A percentile compares a stretch with the other conserved stretches of the same genome.
Evolutionary conservation across 257 asterid species (phyloP).

Genomic region (Gynochthodes officinalis): DNA sequence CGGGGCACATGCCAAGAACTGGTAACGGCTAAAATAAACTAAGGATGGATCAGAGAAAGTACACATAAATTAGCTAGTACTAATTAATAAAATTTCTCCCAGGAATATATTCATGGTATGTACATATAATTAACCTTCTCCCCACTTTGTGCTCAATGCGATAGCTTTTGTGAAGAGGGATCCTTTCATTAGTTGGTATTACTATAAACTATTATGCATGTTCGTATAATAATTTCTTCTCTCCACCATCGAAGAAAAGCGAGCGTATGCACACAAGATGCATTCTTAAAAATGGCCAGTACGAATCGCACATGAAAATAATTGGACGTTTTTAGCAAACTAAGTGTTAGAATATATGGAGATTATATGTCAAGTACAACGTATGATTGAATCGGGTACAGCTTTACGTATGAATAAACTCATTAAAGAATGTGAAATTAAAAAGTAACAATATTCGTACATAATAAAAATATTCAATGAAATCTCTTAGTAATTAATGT

Average conservation of each 20-base stretch:
- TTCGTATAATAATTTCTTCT: not conserved
- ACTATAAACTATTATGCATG: constrained; percentile 1
- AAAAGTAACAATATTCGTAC: too few species aligned
- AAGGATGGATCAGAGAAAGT: constrained; percentile 14
- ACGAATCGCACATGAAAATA: too few species aligned
- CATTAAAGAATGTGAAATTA: too few species aligned
- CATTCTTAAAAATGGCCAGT: too few species aligned
- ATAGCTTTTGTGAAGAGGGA: not conserved
- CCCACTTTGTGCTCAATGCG: constrained; percentile 7
- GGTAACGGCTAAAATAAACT: constrained; percentile 14
- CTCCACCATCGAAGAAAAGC: not conserved
- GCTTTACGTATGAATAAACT: too few species aligned
- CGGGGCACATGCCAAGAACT: constrained; percentile 34
- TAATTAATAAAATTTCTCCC: not conserved
- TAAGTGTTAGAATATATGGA: not conserved
- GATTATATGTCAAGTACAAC: not conserved
- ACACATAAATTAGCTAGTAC: too few species aligned
- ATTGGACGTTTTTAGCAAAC: not conserved
- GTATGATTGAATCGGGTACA: not conserved
- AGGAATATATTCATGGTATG: constrained; percentile 1
- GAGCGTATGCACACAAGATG: too few species aligned
- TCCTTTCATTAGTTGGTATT: not conserved
- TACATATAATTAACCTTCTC: constrained; percentile 6
- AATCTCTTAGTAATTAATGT: too few species aligned
- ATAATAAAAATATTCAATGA: too few species aligned